Base-by-base conservation (phyloP, 148 eudicot genomes). In the Rhododendron molle region DNA sequence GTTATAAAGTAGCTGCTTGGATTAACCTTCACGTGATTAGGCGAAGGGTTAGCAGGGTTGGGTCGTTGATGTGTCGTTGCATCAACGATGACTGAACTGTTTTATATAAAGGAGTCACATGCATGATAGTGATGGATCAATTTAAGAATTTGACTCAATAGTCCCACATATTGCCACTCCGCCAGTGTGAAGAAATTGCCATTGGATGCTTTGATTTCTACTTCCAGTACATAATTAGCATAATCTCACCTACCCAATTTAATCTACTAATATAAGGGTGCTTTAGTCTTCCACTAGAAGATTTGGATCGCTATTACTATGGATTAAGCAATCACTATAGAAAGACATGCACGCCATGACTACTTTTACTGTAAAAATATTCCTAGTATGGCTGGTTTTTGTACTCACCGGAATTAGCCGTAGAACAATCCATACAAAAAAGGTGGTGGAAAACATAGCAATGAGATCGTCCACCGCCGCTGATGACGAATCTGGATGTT, bases 351-450 rank as follows among this genome's bases (percentile, higher is more conserved):
- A 81, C 18, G 34, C 16, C 43, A 23, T 44, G 77, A 38, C 62
- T 38, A 44, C 46, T 50, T 20, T 47, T 11, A 32, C 72, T 7
- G 15, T 16, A 8, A 47, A n/a, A n/a, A 21, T 2, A 10, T 21
- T 30, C 40, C 40, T 47, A 8, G 13, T 47, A 5, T 40, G 44
- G 44, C 44, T 40, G 44, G 30, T 71, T 71, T 71, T 32, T 32
- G 14, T 36, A 23, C 62, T 79, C 83, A 92, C 99, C 30, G 96
- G 96, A 90, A 92, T 95, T 50, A 94, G 86, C 60, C 91, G 91
- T 10, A 94, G 81, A 76, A 97, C 89, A 86, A 96, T 95, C 90
- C 94, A 95, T 76, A 96, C 91, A 79, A 91, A 93, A 85, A 96
- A 96, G 65, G 91, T 91, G 13, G 95, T 88, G 78, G 95, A 91